These are phyloP conservation scores for Xylaria palmicola DNA, from an alignment of 495 filamentous ascomycete genomes.

Conservation along the genomic window DNA sequence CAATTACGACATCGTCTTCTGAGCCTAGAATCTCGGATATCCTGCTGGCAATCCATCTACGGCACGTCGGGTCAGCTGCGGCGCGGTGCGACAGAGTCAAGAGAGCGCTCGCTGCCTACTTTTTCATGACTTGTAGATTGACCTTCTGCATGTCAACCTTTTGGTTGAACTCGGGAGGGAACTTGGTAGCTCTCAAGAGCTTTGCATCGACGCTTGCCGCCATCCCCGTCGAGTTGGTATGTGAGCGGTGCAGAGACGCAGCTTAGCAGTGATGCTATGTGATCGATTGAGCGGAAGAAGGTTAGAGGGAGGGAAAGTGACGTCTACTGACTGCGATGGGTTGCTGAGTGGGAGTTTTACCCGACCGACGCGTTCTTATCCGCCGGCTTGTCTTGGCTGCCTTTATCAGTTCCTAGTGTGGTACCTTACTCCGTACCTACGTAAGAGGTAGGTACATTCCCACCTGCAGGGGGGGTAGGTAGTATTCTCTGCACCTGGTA, in stretches of 20 bases:
- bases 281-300: not conserved
- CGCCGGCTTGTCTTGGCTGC: constrained; percentile 7
- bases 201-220: constrained; percentile 79
- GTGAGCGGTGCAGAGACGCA: not conserved
- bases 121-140: constrained; percentile 96
- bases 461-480: no score
- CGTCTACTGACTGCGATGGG: constrained; percentile 22
- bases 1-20: constrained; percentile 94
- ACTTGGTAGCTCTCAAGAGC: constrained; percentile 85
- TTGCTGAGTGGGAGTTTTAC: constrained; percentile 2
- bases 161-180: constrained; percentile 86
- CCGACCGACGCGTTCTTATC: constrained; percentile 6
- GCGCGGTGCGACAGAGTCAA: not conserved
- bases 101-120: constrained; percentile 51
- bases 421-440: no score
- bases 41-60: constrained; percentile 86
- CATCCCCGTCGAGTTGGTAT: constrained; percentile 44
- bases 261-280: not conserved
- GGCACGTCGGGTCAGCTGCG: constrained; percentile 21
- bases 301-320: constrained; percentile 24
- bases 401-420: not conserved
- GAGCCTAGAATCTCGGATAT: constrained; percentile 82
- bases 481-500: no score
- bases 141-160: constrained; percentile 98
- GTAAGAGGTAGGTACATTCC: no score